Conservation (phyloP, 2,329 filamentous ascomycete species). For the Phaeosphaeria sp. region DNA sequence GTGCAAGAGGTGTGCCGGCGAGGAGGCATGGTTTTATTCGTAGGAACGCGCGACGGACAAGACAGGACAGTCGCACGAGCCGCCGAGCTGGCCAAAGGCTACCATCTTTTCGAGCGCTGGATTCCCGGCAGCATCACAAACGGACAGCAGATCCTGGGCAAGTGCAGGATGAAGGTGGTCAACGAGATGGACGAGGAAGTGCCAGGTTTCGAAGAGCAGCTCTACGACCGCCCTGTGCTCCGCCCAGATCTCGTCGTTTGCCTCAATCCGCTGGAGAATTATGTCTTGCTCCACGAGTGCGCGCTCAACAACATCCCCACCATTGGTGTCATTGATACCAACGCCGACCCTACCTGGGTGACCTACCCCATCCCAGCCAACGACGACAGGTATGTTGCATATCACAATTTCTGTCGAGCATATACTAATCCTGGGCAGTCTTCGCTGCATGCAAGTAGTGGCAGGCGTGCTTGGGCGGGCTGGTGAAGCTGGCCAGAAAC, state of each 20-base stretch:
- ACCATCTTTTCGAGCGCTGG: slow-evolving; percentile 93
- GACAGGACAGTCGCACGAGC: slow-evolving; percentile 81
- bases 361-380: slow-evolving; percentile 97
- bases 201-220: slow-evolving; percentile 69
- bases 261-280: slow-evolving; percentile 92
- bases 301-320: slow-evolving; percentile 87
- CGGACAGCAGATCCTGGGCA: slow-evolving; percentile 82
- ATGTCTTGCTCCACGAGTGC: slow-evolving; percentile 88
- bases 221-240: slow-evolving; percentile 69
- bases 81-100: slow-evolving; percentile 77
- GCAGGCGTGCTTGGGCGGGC: slow-evolving; percentile 85
- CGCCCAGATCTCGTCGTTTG: slow-evolving; percentile 91
- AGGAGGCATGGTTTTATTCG: slow-evolving; percentile 88
- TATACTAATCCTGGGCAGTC: slow-evolving; percentile 57
- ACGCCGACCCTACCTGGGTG: slow-evolving; percentile 89
- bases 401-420: no score
- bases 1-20: slow-evolving; percentile 84
- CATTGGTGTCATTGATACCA: slow-evolving; percentile 92
- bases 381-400: slow-evolving; percentile 76
- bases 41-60: slow-evolving; percentile 84
- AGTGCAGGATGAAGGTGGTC: slow-evolving; percentile 74
- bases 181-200: slow-evolving; percentile 73
- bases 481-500: slow-evolving; percentile 75
- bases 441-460: slow-evolving; percentile 81
- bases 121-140: slow-evolving; percentile 92